A percentile compares a stretch with the other conserved stretches of the same genome.
Conservation (phyloP, 305 asterid species). For the Petunia hybrid region DNA sequence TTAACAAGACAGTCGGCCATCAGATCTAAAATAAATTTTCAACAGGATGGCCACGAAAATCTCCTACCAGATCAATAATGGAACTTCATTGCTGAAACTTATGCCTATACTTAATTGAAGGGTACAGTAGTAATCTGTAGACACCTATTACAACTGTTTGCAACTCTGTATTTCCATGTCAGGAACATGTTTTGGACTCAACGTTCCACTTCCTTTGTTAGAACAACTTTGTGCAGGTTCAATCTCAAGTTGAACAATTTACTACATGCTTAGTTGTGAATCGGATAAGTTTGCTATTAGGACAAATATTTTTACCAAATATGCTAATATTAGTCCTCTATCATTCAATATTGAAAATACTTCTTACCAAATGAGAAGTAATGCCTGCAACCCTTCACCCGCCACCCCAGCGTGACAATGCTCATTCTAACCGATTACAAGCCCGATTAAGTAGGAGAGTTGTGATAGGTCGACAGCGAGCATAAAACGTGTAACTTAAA, state of each 20-base stretch:
- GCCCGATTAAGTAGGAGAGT: too few species aligned
- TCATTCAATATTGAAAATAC: not conserved
- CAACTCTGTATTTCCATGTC: not conserved
- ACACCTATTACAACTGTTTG: not conserved
- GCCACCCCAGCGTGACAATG: too few species aligned
- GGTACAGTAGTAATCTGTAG: not conserved
- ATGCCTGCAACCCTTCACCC: not conserved
- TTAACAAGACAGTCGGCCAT: too few species aligned
- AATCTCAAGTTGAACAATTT: too few species aligned
- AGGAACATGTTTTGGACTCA: not conserved
- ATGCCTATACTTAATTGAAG: not conserved
- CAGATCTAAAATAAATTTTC: not conserved
- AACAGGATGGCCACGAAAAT: not conserved
- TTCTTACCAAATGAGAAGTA: not conserved
- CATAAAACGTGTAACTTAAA: too few species aligned
- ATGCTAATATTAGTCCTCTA: not conserved
- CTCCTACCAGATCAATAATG: not conserved
- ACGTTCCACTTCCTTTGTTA: not conserved
- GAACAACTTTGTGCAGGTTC: not conserved
- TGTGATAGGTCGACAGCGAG: too few species aligned
- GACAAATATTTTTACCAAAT: too few species aligned
- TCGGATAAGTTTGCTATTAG: not conserved
- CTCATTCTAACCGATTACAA: too few species aligned
- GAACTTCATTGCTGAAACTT: not conserved
- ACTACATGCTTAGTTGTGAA: not conserved